Evolutionary conservation across 2,329 filamentous ascomycete genomes (phyloP), one percentile per base, ranked within the genome.

Genomic region (Ophiocordyceps camponoti-saundersi): DNA sequence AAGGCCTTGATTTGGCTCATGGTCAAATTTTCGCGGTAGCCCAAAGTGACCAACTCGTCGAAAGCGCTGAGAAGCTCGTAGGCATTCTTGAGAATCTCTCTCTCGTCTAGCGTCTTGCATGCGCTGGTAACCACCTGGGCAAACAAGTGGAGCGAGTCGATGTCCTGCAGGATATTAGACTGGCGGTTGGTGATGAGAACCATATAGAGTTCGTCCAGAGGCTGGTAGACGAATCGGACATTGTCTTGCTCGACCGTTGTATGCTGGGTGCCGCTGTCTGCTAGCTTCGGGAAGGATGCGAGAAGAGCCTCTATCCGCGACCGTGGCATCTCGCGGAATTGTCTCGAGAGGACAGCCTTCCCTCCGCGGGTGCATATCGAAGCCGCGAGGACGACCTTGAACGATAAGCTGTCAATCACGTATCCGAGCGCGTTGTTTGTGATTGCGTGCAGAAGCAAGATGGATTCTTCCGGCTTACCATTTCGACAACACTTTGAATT

Each of bases 181-280:
- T 96, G 92, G 58, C 88, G 85, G 73, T 98, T 98, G 65, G 93
- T 98, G 68, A 98, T 96, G 60, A 98, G 80, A 54, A 98, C 90
- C 79, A 98, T 96, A 77, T 98, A 98, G 53, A 98, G 81, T 72
- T 98, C 93, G 69, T 98, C 93, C 53, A 98, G 77, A 50, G 92
- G 93, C 65, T 98, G 92, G 73, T 98, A 98, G 49, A 98, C 92
- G 63, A 95, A 98, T 70, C 92, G 90, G 60, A 98, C 92, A 71
- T 95, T 96, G 71, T 98, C 93, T 68, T 96, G 89, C 68, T 98
- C 92, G 58, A 96, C 89, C 6, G 86, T 98, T 26, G 92, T 98
- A 67, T 98, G 92, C 67, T 98, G 92, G 46, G 88, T 95, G 51
- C 89, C 85, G 52, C 85, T 88, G 65, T 95, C 89, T 59, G 92